Base-by-base conservation (phyloP, 768 basidiomycete genomes). In the Russula emetica region DNA sequence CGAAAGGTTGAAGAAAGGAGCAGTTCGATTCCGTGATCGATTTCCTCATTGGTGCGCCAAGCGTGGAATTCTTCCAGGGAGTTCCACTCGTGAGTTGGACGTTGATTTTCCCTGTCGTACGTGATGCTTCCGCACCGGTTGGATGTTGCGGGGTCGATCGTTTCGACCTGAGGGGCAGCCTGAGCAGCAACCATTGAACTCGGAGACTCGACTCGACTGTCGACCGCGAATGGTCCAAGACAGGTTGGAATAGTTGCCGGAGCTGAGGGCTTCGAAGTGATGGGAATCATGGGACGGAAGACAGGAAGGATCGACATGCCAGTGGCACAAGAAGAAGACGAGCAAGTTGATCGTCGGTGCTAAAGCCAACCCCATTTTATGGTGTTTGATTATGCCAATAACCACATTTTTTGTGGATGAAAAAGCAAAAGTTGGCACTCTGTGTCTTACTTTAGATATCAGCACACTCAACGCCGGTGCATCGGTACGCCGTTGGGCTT, bases 261-360 rank as follows among this genome's bases (percentile, higher is more conserved):
- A 18, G 50, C 20, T 56, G 55, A 18, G 10, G 18, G 45, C 11
- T 38, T 7, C 6, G 13, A n/a, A 20, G 45, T 6, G 50, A 7
- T 13, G 13, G 22, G 14, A 9, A 36, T n/a, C n/a, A n/a, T n/a
- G n/a, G n/a, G 2, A 20, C 62, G 57, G 22, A 20, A 61, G 53
- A 34, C 38, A n/a, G 55, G 40, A 51, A 52, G 61, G 18, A 16
- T 30, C 18, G 54, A 55, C 60, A 61, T 55, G 34, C n/a, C 20
- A 55, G 32, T 20, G 36, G 52, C 24, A 24, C 6, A 34, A 24
- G 40, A 18, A 9, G n/a, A 16, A 20, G 42, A 0, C 20, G n/a
- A 22, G n/a, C 20, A 5, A 7, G n/a, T 44, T 44, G 8, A 6
- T 44, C 6, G 8, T 20, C 20, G 18, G 20, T n/a, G 9, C n/a